Evolutionary conservation across 164 flowering plant genomes (phyloP), one percentile per base, ranked within the genome.

Genomic region (Vitis cinerea): DNA sequence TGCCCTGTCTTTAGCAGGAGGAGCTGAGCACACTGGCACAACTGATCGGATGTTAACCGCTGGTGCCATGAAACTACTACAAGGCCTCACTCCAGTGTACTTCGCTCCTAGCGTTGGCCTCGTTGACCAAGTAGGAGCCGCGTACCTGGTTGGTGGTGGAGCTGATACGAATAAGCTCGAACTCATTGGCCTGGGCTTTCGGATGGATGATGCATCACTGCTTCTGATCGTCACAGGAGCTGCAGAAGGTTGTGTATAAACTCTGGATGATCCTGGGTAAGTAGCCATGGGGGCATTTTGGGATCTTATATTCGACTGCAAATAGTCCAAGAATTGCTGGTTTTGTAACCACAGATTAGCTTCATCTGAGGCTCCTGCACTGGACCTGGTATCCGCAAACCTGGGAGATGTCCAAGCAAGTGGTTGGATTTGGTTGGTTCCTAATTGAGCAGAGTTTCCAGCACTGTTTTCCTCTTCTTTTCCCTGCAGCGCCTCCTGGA

Each of bases 21-120:
- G 75, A 48, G 71, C 50, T 15, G 71, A 67, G 23, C 65, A 73
- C 16, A 67, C 75, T 19, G 75, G 75, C 50, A 73, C 67, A 27
- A 68, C 65, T 9, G 67, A 66, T 54, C 71, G 70, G 51, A 73
- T 67, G 6, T 68, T 53, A 58, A 73, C 75, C 5, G 75, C 53
- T 10, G 75, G 75, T 14, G 75, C 75, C 71, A 56, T 53, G 53
- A 56, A 59, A 50, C 48, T 62, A 72, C 52, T 59, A 19, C 71
- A 50, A 55, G 59, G 64, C 54, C 10, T 10, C 37, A 51, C 29
- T 12, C 56, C 57, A 16, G 10, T 16, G 29, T 50, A 47, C 53
- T n/a, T 49, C 37, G 16, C 48, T 19, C 66, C 66, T 50, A 49
- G 44, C 13, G 51, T 52, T 14, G 75, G 75, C 31, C 64, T 55